Conservation (phyloP, 495 filamentous ascomycete species). For the Hypoxylon intermedium region DNA sequence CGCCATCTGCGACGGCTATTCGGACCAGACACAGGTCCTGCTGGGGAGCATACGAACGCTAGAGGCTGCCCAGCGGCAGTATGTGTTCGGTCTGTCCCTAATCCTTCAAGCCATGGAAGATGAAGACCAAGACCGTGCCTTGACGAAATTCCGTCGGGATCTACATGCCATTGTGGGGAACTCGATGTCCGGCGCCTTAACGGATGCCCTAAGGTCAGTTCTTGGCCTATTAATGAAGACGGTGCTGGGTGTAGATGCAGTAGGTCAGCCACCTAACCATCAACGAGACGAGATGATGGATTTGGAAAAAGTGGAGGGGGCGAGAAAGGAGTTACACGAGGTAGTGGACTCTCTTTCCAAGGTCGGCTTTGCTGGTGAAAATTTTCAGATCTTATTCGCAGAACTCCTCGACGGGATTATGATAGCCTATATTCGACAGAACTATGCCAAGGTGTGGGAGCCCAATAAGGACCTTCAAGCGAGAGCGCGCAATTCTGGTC, state of each 20-base stretch:
- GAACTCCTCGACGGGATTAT: conserved; percentile 74
- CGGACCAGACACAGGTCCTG: conserved; percentile 50
- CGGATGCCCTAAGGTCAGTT: conserved; percentile 59
- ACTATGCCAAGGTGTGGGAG: conserved; percentile 67
- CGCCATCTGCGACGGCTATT: conserved; percentile 46
- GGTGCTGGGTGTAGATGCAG: conserved; percentile 62
- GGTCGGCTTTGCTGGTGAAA: conserved; percentile 76
- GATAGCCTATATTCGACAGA: conserved; percentile 66
- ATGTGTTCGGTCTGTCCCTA: conserved; percentile 55
- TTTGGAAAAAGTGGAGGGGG: conserved; percentile 21
- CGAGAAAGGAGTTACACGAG: conserved; percentile 61
- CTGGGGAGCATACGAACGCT: conserved; percentile 57
- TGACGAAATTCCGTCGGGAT: conserved; percentile 62
- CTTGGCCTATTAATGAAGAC: conserved; percentile 59
- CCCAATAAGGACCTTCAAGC: conserved; percentile 33
- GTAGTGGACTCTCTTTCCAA: conserved; percentile 68
- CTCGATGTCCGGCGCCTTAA: conserved; percentile 63
- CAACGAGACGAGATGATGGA: conserved; percentile 21
- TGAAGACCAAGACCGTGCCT: conserved; percentile 44
- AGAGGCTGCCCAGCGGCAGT: conserved; percentile 57
- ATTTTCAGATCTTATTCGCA: conserved; percentile 78
- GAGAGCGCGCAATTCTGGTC: conserved; percentile 13
- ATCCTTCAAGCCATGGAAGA: conserved; percentile 50
- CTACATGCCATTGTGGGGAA: conserved; percentile 72
- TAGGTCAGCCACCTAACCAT: conserved; percentile 15